A percentile compares a stretch with the other conserved stretches of the same genome.
Conservation (phyloP, 371 early-diverging fungal species). For the Mortierella sp. region DNA sequence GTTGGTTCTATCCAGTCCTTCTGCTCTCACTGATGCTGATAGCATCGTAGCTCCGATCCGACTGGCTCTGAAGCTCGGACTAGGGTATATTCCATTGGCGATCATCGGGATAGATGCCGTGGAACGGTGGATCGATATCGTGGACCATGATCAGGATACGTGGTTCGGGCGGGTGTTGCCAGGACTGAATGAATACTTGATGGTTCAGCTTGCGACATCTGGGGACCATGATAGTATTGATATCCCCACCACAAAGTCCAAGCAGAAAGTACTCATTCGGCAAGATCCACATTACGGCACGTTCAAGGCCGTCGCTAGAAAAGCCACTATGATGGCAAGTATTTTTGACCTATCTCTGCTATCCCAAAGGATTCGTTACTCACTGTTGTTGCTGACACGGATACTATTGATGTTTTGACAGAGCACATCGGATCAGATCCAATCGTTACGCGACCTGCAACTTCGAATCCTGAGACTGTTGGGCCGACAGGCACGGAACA, state of each 20-base stretch:
- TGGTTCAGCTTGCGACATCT: conserved; percentile 57
- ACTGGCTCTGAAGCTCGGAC: conserved; percentile 73
- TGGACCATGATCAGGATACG: conserved; percentile 26
- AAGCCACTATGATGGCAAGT: conserved; percentile 18
- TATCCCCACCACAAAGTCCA: conserved; percentile 2
- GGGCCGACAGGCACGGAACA: conserved; percentile 74
- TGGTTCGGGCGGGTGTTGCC: conserved; percentile 65
- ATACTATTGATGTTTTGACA: neutral
- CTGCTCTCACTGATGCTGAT: conserved; percentile 63
- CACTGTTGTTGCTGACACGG: neutral
- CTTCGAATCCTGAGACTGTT: conserved; percentile 71
- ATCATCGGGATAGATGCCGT: conserved; percentile 70
- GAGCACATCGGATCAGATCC: conserved; percentile 23
- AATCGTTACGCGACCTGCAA: conserved; percentile 64
- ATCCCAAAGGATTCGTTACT: too few relatives aligned
- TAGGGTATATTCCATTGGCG: conserved; percentile 76
- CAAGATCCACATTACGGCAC: conserved; percentile 10
- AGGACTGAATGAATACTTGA: conserved; percentile 72
- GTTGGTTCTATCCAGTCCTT: conserved; percentile 70
- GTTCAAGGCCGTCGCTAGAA: conserved; percentile 16
- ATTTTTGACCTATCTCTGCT: too few relatives aligned
- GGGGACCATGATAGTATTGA: conserved; percentile 32
- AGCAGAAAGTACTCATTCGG: conserved; percentile 1
- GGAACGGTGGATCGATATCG: conserved; percentile 62
- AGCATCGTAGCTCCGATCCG: conserved; percentile 67